Evolutionary conservation across 139 green algal genomes (phyloP).

Genomic region (Chlamydomonas incerta): DNA sequence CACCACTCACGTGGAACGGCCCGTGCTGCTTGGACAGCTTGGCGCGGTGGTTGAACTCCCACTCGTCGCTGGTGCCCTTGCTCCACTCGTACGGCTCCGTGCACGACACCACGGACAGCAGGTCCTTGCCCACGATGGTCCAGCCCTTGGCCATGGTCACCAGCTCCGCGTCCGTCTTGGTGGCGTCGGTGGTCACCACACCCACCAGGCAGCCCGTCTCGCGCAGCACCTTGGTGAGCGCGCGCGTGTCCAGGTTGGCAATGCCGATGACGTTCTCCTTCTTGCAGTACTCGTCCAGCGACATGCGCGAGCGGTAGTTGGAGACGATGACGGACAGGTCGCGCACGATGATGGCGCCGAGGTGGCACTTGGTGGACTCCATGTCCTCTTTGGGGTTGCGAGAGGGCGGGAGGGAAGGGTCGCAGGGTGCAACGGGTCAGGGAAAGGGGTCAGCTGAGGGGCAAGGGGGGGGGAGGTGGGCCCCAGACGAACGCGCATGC

Average conservation of each 20-base stretch:
- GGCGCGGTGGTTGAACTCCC: slow-evolving; percentile 86
- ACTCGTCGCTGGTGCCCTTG: slow-evolving; percentile 90
- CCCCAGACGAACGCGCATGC: no score
- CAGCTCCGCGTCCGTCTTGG: slow-evolving; percentile 87
- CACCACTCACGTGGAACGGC: slow-evolving; percentile 66
- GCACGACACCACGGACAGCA: slow-evolving; percentile 79
- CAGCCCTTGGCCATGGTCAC: slow-evolving; percentile 86
- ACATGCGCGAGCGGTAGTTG: slow-evolving; percentile 95
- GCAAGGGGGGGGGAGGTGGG: no score
- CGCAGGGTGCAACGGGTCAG: not conserved
- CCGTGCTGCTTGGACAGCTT: slow-evolving; percentile 21
- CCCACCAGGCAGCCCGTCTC: slow-evolving; percentile 92
- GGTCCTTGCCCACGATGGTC: slow-evolving; percentile 94
- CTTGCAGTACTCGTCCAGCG: slow-evolving; percentile 86
- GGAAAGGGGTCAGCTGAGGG: no score
- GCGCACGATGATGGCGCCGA: slow-evolving; percentile 90
- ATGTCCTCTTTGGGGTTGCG: slow-evolving; percentile 79
- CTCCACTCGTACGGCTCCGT: slow-evolving; percentile 95
- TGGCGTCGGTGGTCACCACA: slow-evolving; percentile 74
- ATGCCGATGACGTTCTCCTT: slow-evolving; percentile 83
- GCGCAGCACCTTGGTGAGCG: slow-evolving; percentile 91
- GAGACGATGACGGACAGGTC: slow-evolving; percentile 88
- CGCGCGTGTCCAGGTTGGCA: slow-evolving; percentile 94
- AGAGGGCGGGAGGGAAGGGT: not conserved
- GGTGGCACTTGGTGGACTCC: slow-evolving; percentile 87